A percentile compares a stretch with the other conserved stretches of the same genome.
These are phyloP conservation scores for Postia placenta DNA, from an alignment of 768 basidiomycete genomes.

Conservation along the genomic window DNA sequence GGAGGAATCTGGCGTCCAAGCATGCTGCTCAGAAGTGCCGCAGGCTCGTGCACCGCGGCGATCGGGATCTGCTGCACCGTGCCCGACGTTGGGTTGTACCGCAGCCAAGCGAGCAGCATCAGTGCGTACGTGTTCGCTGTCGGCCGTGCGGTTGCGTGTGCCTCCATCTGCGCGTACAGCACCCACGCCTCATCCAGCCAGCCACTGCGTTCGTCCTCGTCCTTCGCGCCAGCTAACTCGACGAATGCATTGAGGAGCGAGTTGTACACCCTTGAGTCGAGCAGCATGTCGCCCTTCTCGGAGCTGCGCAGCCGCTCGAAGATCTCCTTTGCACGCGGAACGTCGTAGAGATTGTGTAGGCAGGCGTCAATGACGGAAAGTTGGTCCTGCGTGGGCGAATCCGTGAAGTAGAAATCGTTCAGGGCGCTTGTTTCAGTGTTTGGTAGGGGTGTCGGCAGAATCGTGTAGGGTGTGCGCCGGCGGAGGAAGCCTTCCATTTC, in stretches of 20 bases:
- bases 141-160: conserved; percentile 40
- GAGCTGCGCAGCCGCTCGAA: conserved; percentile 55
- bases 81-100: conserved; percentile 32
- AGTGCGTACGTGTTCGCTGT: conserved; percentile 59
- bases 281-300: conserved; percentile 37
- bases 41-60: conserved; percentile 16
- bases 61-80: conserved; percentile 6
- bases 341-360: conserved; percentile 67
- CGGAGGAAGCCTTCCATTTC: conserved; percentile 49
- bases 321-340: conserved; percentile 67
- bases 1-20: conserved; percentile 45
- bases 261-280: conserved; percentile 51
- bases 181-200: conserved; percentile 64
- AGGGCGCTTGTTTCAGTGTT: conserved; percentile 32
- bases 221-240: conserved; percentile 46
- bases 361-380: conserved; percentile 82
- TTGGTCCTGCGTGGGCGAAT: conserved; percentile 62
- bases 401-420: conserved; percentile 52
- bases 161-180: conserved; percentile 55
- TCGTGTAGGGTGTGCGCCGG: conserved; percentile 41
- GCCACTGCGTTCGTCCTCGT: conserved; percentile 33
- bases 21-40: conserved; percentile 26
- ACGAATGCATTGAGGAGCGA: conserved; percentile 62
- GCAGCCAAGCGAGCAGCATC: conserved; percentile 54
- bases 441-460: conserved; percentile 66